Percentiles rank a stretch among this genome's conserved stretches.
Conservation (phyloP, 2,329 filamentous ascomycete genomes). For the Fragosphaeria purpurea region DNA sequence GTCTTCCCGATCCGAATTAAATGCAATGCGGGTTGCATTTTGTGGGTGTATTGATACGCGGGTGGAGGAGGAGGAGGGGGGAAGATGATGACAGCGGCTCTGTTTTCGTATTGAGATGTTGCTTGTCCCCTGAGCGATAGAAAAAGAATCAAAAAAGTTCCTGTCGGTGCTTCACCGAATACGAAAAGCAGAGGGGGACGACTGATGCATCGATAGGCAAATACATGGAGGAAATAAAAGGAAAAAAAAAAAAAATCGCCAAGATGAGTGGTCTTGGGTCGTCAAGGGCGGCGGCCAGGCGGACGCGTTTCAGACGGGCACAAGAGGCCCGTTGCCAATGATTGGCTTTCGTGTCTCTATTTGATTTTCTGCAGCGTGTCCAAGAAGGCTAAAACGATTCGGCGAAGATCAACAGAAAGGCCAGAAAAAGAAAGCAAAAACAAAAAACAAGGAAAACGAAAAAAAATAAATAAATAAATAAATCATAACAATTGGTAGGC, state of each 20-base stretch:
- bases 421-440: neutral
- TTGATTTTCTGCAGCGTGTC: too few relatives aligned
- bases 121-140: too few relatives aligned
- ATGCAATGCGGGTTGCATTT: slow-evolving; percentile 11
- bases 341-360: neutral
- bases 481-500: too few relatives aligned
- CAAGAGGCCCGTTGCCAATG: neutral
- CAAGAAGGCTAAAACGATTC: too few relatives aligned
- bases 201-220: too few relatives aligned
- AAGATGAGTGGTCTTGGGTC: neutral
- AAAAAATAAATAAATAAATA: neutral
- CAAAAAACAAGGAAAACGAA: too few relatives aligned
- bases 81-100: too few relatives aligned
- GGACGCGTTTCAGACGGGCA: slow-evolving; percentile 9
- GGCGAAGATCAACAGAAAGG: too few relatives aligned
- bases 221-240: neutral
- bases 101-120: too few relatives aligned
- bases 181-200: neutral
- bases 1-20: slow-evolving; percentile 8
- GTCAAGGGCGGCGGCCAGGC: neutral
- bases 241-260: neutral
- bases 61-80: neutral
- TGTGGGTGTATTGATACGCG: neutral
- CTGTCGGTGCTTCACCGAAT: too few relatives aligned
- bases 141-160: too few relatives aligned